These are phyloP conservation scores for Psilocybe subaeruginosa DNA, from an alignment of 768 basidiomycete species.

Conservation along the genomic window DNA sequence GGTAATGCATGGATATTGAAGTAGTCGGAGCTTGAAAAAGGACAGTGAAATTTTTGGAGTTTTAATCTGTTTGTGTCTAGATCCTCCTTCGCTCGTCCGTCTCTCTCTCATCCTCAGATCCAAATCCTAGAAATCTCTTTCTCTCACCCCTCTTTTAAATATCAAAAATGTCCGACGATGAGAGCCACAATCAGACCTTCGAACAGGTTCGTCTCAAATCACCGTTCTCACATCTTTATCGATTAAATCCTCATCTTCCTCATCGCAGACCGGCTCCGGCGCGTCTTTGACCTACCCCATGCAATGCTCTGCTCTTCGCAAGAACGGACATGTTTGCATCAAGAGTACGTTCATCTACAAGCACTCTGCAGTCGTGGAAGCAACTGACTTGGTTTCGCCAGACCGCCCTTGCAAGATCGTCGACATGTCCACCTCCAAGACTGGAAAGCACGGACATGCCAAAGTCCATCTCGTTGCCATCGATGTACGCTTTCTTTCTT, in stretches of 20 bases:
- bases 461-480: constrained; percentile 98
- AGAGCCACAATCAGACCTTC: constrained; percentile 84
- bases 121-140: constrained; percentile 25
- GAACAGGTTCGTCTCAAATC: constrained; percentile 59
- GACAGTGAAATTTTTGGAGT: constrained; percentile 35
- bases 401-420: constrained; percentile 97
- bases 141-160: constrained; percentile 26
- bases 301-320: constrained; percentile 97
- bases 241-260: constrained; percentile 17
- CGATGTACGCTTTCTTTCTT: constrained; percentile 67
- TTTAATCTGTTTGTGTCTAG: constrained; percentile 19
- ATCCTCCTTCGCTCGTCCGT: constrained; percentile 10
- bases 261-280: constrained; percentile 63
- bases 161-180: constrained; percentile 84
- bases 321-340: constrained; percentile 94
- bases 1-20: constrained; percentile 22
- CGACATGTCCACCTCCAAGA: constrained; percentile 99
- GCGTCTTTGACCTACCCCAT: constrained; percentile 82
- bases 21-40: constrained; percentile 37
- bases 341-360: constrained; percentile 55
- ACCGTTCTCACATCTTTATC: constrained; percentile 6
- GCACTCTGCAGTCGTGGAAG: constrained; percentile 2
- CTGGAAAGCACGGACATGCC: constrained; percentile 99
- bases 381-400: constrained; percentile 26
- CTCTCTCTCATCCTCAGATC: constrained; percentile 20